Evolutionary conservation across 805 yeast species (phyloP).

Genomic region (Cephaloascus fragrans): DNA sequence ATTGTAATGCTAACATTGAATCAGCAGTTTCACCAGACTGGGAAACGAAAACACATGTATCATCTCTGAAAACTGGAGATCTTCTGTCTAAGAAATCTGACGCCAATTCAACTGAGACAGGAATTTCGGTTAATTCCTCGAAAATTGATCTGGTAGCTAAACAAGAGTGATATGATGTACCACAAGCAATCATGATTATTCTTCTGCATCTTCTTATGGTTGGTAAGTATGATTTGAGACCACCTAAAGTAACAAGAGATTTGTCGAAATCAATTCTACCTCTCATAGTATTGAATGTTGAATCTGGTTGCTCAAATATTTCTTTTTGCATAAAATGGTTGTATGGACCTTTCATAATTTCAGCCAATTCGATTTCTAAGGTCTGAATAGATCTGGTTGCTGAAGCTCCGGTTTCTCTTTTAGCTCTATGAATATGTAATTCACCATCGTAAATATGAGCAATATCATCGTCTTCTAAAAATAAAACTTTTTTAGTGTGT

Average conservation of each 20-base stretch:
- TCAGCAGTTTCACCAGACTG: constrained; percentile 99
- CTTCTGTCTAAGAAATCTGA: constrained; percentile 91
- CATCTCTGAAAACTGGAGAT: constrained; percentile 98
- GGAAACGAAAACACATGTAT: constrained; percentile 93
- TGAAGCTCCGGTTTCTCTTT: constrained; percentile 80
- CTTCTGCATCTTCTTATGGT: constrained; percentile 92
- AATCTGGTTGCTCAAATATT: constrained; percentile 97
- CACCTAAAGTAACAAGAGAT: constrained; percentile 75
- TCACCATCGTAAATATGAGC: constrained; percentile 98
- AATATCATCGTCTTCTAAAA: constrained; percentile 95
- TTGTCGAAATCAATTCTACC: constrained; percentile 94
- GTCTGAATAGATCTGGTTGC: constrained; percentile 94
- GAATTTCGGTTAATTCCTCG: constrained; percentile 93
- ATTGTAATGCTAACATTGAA: constrained; percentile 87
- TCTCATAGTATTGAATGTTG: constrained; percentile 97
- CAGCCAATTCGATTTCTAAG: constrained; percentile 91
- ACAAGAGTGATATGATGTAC: constrained; percentile 98
- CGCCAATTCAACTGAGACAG: constrained; percentile 87
- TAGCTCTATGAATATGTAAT: constrained; percentile 94
- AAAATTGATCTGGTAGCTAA: constrained; percentile 92
- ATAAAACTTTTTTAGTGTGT: constrained; percentile 94
- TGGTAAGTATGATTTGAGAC: constrained; percentile 73
- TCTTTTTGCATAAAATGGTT: constrained; percentile 98
- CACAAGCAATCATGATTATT: constrained; percentile 97
- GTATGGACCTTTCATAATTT: constrained; percentile 96